phyloP scores from a whole-genome alignment of 768 basidiomycete genomes.

The Coprinopsis strossmayeri region DNA sequence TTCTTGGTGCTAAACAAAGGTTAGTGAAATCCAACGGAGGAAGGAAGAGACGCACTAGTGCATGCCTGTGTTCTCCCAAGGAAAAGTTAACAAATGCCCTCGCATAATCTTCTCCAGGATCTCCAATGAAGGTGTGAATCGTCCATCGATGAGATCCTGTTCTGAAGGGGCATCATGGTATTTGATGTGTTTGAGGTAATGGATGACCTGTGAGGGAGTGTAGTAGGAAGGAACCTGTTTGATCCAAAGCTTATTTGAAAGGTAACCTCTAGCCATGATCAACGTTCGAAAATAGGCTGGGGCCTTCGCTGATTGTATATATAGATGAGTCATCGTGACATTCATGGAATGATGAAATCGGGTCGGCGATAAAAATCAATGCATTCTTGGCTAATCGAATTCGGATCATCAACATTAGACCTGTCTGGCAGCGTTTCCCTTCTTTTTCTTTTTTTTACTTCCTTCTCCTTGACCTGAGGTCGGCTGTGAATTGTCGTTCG shows the following conservation, averaged over 20 bases:
- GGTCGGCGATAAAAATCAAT: too few relatives aligned
- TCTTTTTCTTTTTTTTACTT: not conserved
- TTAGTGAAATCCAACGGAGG: not conserved
- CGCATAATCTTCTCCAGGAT: constrained; percentile 21
- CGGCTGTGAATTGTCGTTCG: not conserved
- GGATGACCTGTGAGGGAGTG: constrained; percentile 14
- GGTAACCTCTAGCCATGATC: too few relatives aligned
- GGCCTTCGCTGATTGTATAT: too few relatives aligned
- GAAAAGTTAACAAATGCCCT: constrained; percentile 25
- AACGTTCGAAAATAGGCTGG: too few relatives aligned
- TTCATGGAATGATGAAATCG: too few relatives aligned
- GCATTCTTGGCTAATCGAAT: too few relatives aligned
- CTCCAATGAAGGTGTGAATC: constrained; percentile 21
- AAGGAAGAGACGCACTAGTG: constrained; percentile 27
- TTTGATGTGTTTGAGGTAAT: constrained; percentile 17
- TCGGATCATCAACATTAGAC: too few relatives aligned
- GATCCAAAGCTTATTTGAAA: constrained; percentile 18
- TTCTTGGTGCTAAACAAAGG: constrained; percentile 14
- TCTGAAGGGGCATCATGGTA: not conserved
- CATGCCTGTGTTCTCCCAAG: constrained; percentile 32
- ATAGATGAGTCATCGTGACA: too few relatives aligned
- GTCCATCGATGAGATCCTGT: constrained; percentile 2
- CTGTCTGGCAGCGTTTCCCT: too few relatives aligned
- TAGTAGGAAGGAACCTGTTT: constrained; percentile 19
- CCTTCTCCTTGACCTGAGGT: not conserved